Conservation (phyloP, 495 filamentous ascomycete species). For the Lichina pygmaea region DNA sequence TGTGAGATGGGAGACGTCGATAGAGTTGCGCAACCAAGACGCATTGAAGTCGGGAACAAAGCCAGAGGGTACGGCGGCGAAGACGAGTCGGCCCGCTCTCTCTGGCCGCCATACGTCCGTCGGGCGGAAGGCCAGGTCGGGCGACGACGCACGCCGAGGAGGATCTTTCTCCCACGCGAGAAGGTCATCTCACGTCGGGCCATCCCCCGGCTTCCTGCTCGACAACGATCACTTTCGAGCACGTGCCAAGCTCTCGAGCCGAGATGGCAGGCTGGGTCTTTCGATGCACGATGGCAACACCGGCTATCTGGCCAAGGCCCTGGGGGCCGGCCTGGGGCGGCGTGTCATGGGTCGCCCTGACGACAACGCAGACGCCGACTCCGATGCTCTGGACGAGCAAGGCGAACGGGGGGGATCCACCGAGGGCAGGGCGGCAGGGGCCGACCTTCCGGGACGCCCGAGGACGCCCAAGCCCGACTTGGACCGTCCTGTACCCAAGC, state of each 20-base stretch:
- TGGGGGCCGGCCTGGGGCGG: conserved; percentile 25
- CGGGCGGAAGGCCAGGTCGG: no score
- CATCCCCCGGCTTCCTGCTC: conserved; percentile 18
- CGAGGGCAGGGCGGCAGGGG: background rate
- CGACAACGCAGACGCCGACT: background rate
- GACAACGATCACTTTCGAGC: conserved; percentile 36
- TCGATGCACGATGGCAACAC: conserved; percentile 37
- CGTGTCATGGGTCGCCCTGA: conserved; percentile 8
- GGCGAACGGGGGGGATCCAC: background rate
- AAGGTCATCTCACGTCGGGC: background rate
- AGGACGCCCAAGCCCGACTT: background rate
- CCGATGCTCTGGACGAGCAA: background rate
- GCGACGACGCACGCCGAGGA: no score
- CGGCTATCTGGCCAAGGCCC: conserved; percentile 41
- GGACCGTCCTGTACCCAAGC: background rate
- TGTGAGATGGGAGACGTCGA: no score
- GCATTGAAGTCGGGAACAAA: no score
- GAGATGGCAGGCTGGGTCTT: conserved; percentile 43
- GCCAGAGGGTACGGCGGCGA: no score
- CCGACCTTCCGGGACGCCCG: background rate
- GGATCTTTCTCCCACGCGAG: no score
- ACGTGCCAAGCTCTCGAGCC: conserved; percentile 34
- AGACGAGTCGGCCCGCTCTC: no score
- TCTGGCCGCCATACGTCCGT: no score
- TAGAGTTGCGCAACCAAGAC: no score